Base-by-base conservation (phyloP, 78 protist genomes). In the Acrasis kona region DNA sequence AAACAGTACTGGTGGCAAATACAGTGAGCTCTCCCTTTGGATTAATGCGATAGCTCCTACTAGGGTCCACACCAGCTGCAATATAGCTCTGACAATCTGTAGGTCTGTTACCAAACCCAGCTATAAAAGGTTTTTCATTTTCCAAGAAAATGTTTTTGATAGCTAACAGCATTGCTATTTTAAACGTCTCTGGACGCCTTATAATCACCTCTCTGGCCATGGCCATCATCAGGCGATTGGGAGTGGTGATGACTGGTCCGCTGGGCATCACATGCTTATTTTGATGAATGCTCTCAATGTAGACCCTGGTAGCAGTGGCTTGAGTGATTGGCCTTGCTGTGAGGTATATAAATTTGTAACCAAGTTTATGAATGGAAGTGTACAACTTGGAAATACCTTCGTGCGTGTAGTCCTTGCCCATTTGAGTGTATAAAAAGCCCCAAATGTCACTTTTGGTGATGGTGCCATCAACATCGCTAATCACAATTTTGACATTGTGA, bases 361-460 rank as follows among this genome's bases (percentile, higher is more conserved):
- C 94, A 72, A 94, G 93, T n/a, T 41, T 71, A 27, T 31, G 58
- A 30, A 94, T 82, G 38, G 41, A 68, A 5, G 90, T 39, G 77
- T 84, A 93, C 19, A 95, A 83, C 9, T 70, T 41, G 8, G 93
- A 91, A 19, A 93, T 88, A 39, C 97, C 96, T 12, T 79, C 31
- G 38, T 95, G 98, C 0, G 95, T 85, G 97, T 97, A 95, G 76
- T 93, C 97, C 39, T 29, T n/a, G 10, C 98, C 97, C 34, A 96
- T 28, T 31, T 58, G 39, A 10, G 93, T 87, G 5, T 91, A 65
- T 12, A 95, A 70, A 74, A 93, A 96, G 34, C 99, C 99, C 32
- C 87, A 61, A 12, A 80, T 87, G 41, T 96, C 99, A 12, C 91
- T 80, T 42, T 85, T 87, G 1, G 98, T 95, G 82, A 95, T 90